A percentile compares a stretch with the other conserved stretches of the same genome.
Conservation (phyloP, 306 rosid species). For the Cicer pinnatifidum region DNA sequence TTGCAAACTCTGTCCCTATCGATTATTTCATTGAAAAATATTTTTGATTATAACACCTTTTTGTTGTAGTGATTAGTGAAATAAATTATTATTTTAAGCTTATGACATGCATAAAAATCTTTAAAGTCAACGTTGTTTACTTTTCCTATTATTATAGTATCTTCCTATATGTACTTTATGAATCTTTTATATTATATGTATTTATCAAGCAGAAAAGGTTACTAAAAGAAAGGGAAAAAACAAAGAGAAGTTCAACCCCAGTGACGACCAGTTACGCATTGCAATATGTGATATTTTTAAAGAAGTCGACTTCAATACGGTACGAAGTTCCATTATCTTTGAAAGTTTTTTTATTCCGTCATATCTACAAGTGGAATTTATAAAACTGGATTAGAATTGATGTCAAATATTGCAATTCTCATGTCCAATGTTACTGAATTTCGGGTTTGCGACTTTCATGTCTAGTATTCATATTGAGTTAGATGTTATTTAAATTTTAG, state of each 20-base stretch:
- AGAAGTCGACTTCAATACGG: conserved; percentile 96
- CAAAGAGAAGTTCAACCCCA: conserved; percentile 63
- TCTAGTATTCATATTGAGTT: too few relatives aligned
- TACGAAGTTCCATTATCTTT: conserved; percentile 48
- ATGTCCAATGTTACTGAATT: too few relatives aligned
- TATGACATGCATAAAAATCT: background rate
- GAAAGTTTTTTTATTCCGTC: background rate
- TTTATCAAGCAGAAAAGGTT: conserved; percentile 59
- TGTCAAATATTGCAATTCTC: too few relatives aligned
- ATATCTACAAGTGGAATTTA: conserved; percentile 11
- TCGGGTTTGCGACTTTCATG: too few relatives aligned
- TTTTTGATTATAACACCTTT: background rate
- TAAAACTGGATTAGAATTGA: conserved; percentile 5
- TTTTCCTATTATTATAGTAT: conserved; percentile 5
- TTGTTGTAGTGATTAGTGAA: background rate
- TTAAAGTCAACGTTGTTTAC: background rate
- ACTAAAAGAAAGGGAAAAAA: conserved; percentile 65
- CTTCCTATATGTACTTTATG: conserved; percentile 16
- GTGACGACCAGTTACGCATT: conserved; percentile 71
- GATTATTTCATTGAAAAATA: conserved; percentile 29
- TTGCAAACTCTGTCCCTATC: conserved; percentile 20
- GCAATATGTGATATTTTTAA: conserved; percentile 84
- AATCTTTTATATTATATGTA: conserved; percentile 15
- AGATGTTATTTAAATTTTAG: too few relatives aligned
- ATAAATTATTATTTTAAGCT: conserved; percentile 11